These are phyloP conservation scores for Oryza brachyantha DNA, from an alignment of 176 grass and related monocot species.

Conservation along the genomic window DNA sequence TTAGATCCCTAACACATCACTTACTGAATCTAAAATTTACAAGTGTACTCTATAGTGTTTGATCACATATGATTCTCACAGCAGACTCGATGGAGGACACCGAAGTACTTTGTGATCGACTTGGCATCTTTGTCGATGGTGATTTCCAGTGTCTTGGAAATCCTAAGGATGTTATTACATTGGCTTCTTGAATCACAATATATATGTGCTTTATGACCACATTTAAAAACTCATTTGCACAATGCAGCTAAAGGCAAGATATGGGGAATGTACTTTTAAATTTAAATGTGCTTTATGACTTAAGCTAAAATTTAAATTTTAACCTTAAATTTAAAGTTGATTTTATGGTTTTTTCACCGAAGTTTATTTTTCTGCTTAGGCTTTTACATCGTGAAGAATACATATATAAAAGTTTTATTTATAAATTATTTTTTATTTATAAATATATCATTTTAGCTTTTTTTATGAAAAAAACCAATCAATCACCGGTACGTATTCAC, in stretches of 20 bases:
- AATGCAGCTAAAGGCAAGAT: conserved; percentile 46
- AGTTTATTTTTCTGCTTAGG: too few species aligned
- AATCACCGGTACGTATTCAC: conserved; percentile 51
- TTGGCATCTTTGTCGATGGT: conserved; percentile 58
- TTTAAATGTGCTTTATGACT: too few species aligned
- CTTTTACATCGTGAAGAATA: too few species aligned
- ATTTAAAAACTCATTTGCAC: background rate
- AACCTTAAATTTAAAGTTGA: too few species aligned
- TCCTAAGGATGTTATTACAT: conserved; percentile 41
- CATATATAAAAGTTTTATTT: too few species aligned
- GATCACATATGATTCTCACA: conserved; percentile 29
- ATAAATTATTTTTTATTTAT: too few species aligned
- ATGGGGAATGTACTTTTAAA: too few species aligned
- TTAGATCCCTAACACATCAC: background rate
- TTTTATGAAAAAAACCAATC: too few species aligned
- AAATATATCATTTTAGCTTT: too few species aligned
- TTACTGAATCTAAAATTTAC: conserved; percentile 14
- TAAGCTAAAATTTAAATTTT: too few species aligned
- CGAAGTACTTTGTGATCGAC: conserved; percentile 56
- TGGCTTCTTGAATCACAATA: background rate
- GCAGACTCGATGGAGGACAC: conserved; percentile 80
- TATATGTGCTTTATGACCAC: background rate
- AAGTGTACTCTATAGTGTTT: background rate
- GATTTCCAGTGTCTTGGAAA: conserved; percentile 70
- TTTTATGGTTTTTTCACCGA: too few species aligned